Evolutionary conservation across 495 filamentous ascomycete genomes (phyloP), one percentile per base, ranked within the genome.

Genomic region (Apiosordaria backusii): DNA sequence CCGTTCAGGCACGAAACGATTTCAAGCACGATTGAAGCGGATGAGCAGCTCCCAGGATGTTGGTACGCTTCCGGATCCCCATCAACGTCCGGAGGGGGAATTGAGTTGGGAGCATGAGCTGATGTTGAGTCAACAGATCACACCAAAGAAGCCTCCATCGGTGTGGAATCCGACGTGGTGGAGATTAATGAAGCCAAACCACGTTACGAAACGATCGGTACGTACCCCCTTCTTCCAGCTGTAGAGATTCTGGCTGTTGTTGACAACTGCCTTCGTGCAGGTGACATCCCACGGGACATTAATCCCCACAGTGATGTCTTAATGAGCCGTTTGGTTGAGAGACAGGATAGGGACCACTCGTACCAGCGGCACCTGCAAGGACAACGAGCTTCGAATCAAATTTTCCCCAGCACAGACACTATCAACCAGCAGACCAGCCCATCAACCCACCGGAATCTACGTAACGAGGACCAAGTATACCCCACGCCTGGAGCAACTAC

Each of bases 1-100:
- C 58, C 78, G 78, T 10, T 73, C 66, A 16, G 72, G 68, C 0
- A 70, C 68, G 53, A 74, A 74, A 57, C 61, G 69, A 13, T 76
- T 81, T 60, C 70, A 74, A n/a, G 75, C 75, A 18, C 69, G 53
- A 61, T 40, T 80, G 35, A 72, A 75, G 57, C 66, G 67, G 40
- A 23, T 78, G 18, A 75, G 72, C 57, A 67, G 50, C 60, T 63
- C 65, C 10, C 58, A 70, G 19, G 53, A 66, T 57, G 57, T 55
- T 22, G 64, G 72, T 65, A 70, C 10, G 67, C 22, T 61, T n/a
- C 26, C 25, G 26, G 16, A 45, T 4, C 18, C 15, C n/a, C 27
- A 40, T 45, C 4, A 40, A 62, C 27, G 3, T 3, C 50, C 25
- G 18, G n/a, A 40, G 5, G 3, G 6, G 5, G 26, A 45, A 55